A percentile compares a stretch with the other conserved stretches of the same genome.
These are phyloP conservation scores for Aspergillus saccharolyticus DNA, from an alignment of 495 filamentous ascomycete species.

Conservation along the genomic window DNA sequence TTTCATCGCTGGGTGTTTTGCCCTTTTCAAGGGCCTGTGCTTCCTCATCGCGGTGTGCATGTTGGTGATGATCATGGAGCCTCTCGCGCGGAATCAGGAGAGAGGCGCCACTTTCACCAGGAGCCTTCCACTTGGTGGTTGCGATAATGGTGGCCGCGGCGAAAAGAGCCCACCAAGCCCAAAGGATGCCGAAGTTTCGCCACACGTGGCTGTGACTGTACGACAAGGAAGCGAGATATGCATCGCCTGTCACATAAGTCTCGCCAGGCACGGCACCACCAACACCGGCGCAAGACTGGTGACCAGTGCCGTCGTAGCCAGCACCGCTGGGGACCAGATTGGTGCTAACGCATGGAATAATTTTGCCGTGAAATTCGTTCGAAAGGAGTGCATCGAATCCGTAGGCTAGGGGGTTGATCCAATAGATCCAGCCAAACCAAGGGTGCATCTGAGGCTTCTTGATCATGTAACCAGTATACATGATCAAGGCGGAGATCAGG, in stretches of 20 bases:
- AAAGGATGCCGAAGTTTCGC: slow-evolving; percentile 46
- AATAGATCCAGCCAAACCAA: slow-evolving; percentile 75
- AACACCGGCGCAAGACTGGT: slow-evolving; percentile 53
- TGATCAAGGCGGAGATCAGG: slow-evolving; percentile 41
- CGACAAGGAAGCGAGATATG: slow-evolving; percentile 45
- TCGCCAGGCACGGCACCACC: slow-evolving; percentile 42
- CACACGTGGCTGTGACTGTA: slow-evolving; percentile 47
- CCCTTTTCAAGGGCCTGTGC: slow-evolving; percentile 26
- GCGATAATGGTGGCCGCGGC: slow-evolving; percentile 35
- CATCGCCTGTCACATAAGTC: slow-evolving; percentile 39
- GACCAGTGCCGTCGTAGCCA: slow-evolving; percentile 23
- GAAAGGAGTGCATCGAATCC: slow-evolving; percentile 63
- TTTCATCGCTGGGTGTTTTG: slow-evolving; percentile 8
- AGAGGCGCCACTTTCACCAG: slow-evolving; percentile 28
- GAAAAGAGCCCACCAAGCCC: slow-evolving; percentile 44
- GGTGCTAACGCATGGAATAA: slow-evolving; percentile 41
- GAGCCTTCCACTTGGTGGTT: slow-evolving; percentile 35
- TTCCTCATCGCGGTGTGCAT: slow-evolving; percentile 27
- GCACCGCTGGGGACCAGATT: slow-evolving; percentile 44
- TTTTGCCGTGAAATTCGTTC: slow-evolving; percentile 58
- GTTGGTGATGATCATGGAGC: slow-evolving; percentile 20
- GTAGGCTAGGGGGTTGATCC: slow-evolving; percentile 69
- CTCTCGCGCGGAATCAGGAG: slow-evolving; percentile 40
- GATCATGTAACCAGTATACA: slow-evolving; percentile 60
- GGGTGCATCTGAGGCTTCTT: slow-evolving; percentile 61